These are phyloP conservation scores for Citrus cavaleriei DNA, from an alignment of 345 rosid genomes.

Conservation along the genomic window DNA sequence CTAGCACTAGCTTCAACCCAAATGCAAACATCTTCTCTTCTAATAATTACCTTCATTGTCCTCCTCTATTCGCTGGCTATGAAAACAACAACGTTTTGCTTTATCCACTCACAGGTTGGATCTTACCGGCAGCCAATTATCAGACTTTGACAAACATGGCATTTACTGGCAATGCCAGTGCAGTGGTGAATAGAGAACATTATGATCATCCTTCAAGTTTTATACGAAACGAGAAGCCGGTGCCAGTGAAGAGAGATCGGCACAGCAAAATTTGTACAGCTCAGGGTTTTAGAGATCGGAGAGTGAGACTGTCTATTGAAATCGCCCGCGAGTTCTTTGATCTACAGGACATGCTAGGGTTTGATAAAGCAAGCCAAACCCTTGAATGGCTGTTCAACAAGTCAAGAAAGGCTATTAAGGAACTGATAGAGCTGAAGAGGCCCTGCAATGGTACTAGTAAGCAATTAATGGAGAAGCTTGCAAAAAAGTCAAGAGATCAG, in stretches of 20 bases:
- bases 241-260: slow-evolving; percentile 47
- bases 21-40: slow-evolving; percentile 14
- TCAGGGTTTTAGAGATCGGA: slow-evolving; percentile 73
- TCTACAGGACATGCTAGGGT: slow-evolving; percentile 84
- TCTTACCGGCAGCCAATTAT: slow-evolving; percentile 10
- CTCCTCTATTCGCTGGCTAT: slow-evolving; percentile 9
- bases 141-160: slow-evolving; percentile 15
- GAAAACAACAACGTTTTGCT: slow-evolving; percentile 3
- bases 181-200: slow-evolving; percentile 5
- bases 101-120: slow-evolving; percentile 13
- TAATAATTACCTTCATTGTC: not conserved
- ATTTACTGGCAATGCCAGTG: not conserved
- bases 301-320: slow-evolving; percentile 77
- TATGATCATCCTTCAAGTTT: not conserved
- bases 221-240: slow-evolving; percentile 18
- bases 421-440: slow-evolving; percentile 24
- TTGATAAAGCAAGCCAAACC: slow-evolving; percentile 81
- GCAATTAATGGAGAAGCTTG: slow-evolving; percentile 15
- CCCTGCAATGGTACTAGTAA: not conserved
- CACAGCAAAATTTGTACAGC: slow-evolving; percentile 81
- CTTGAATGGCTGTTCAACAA: slow-evolving; percentile 73
- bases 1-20: not conserved
- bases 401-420: slow-evolving; percentile 56
- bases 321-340: slow-evolving; percentile 72
- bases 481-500: slow-evolving; percentile 41